Evolutionary conservation across 2,329 filamentous ascomycete genomes (phyloP), one percentile per base, ranked within the genome.

Genomic region (Neofusicoccum parvum): DNA sequence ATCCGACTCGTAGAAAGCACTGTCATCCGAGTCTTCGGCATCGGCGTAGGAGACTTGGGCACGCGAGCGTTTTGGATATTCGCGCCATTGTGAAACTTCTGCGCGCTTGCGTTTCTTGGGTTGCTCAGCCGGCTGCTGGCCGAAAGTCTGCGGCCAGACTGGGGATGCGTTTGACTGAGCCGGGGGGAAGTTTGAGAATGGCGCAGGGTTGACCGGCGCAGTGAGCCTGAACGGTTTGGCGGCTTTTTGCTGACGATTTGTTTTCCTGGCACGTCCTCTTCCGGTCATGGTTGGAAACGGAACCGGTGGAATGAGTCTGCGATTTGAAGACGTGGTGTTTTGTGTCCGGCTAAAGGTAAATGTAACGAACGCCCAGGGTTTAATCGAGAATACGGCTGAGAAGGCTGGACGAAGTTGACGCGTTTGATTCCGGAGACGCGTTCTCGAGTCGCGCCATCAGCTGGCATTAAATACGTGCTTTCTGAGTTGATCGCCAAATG

Each of bases 1-100:
- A 36, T 60, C 56, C 3, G 56, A 48, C 5, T 27, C 56, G 43
- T 49, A 60, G 56, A 60, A 60, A 9, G 56, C 56, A 15, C 56
- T 60, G 43, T 60, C 56, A 12, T 60, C 41, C 9, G 56, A 49
- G 11, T 48, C 32, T 12, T 60, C 56, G 12, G 43, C 43, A 10
- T 60, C 56, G 32, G 56, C 56, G 39, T 48, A 60, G 3, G 56
- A 48, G 32, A 60, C 39, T 39, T 46, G 41, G 3, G 10, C 6
- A n/a, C 56, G 41, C 43, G 27, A 17, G n/a, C 56, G 56, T n/a
- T 36, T 60, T 9, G 41, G n/a, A 11, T 48, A 48, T 3, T 60
- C 41, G 2, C 56, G 56, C 32, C 32, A 11, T 11, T 36, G 54
- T 4, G 27, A 3, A 5, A 45, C 12, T 3, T 58, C 53, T 15